phyloP scores from a whole-genome alignment of 257 asterid genomes.

The Linderniella brevidens region DNA sequence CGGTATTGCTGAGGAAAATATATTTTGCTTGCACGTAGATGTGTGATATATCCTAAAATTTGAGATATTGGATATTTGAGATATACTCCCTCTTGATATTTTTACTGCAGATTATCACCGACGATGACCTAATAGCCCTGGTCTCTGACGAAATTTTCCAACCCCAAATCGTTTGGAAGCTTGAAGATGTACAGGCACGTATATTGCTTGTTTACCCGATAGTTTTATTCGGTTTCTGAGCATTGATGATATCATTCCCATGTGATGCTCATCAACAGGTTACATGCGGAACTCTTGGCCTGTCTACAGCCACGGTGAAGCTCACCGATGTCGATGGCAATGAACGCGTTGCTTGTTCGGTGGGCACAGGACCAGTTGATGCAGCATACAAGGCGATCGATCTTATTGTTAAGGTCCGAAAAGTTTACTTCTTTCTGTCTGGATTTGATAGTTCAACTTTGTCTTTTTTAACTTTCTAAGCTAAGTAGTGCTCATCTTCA shows the following conservation, averaged over 20 bases:
- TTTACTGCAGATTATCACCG: slow-evolving; percentile 37
- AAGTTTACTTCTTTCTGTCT: slow-evolving; percentile 5
- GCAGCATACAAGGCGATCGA: slow-evolving; percentile 95
- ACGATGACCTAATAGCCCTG: slow-evolving; percentile 73
- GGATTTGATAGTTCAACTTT: slow-evolving; percentile 4
- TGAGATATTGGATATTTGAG: neutral
- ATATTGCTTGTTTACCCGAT: neutral
- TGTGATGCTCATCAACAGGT: slow-evolving; percentile 28
- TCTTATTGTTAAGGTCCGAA: slow-evolving; percentile 57
- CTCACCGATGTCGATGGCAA: slow-evolving; percentile 45
- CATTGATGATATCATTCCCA: slow-evolving; percentile 5
- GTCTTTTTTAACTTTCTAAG: too few species aligned
- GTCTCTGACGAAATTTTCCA: slow-evolving; percentile 84
- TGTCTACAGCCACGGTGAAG: slow-evolving; percentile 89
- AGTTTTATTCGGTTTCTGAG: slow-evolving; percentile 1
- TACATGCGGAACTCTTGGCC: slow-evolving; percentile 84
- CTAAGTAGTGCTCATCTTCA: too few species aligned
- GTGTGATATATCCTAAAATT: slow-evolving; percentile 1
- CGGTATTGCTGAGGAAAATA: neutral
- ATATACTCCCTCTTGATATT: too few species aligned
- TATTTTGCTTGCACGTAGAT: neutral
- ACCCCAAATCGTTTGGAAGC: slow-evolving; percentile 67
- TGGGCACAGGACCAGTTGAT: slow-evolving; percentile 96
- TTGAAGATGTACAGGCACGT: slow-evolving; percentile 67
- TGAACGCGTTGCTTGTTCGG: slow-evolving; percentile 66